Evolutionary conservation across 2,329 filamentous ascomycete genomes (phyloP).

Genomic region (Clarireedia sp.): DNA sequence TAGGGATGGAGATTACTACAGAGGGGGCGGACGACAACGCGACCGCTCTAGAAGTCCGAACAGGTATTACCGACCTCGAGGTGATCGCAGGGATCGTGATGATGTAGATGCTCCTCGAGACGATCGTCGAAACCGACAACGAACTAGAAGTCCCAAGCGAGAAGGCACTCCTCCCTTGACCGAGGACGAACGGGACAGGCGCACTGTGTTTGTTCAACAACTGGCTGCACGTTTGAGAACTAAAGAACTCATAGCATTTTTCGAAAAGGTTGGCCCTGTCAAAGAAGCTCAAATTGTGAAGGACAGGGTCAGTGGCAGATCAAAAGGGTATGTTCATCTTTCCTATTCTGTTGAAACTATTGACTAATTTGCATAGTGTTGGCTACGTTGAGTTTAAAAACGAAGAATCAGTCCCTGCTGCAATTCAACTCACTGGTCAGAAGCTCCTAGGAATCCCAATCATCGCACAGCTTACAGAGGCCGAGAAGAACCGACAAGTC

Average conservation of each 20-base stretch:
- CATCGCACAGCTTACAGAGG: conserved; percentile 96
- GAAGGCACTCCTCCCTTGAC: conserved; percentile 66
- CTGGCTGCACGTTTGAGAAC: conserved; percentile 88
- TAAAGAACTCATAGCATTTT: conserved; percentile 88
- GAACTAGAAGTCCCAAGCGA: conserved; percentile 34
- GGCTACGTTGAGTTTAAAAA: conserved; percentile 98
- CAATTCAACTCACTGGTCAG: conserved; percentile 96
- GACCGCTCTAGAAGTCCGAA: conserved; percentile 66
- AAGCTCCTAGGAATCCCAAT: conserved; percentile 97
- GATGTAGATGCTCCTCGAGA: conserved; percentile 39
- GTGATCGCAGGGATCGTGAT: conserved; percentile 43
- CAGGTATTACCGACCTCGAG: conserved; percentile 44
- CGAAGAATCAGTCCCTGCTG: conserved; percentile 86
- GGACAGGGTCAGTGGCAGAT: conserved; percentile 90
- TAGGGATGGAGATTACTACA: conserved; percentile 61
- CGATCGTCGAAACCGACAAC: conserved; percentile 34
- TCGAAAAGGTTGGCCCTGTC: conserved; percentile 88
- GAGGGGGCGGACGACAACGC: conserved; percentile 52
- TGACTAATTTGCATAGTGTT: conserved; percentile 52
- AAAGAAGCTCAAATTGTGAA: conserved; percentile 99
- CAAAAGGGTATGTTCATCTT: conserved; percentile 69
- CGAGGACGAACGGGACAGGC: conserved; percentile 92
- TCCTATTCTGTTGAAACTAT: neutral
- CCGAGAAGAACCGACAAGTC: conserved; percentile 97
- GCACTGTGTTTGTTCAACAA: conserved; percentile 97